Conservation (phyloP, 441 rosid species). For the Melastoma candidum region DNA sequence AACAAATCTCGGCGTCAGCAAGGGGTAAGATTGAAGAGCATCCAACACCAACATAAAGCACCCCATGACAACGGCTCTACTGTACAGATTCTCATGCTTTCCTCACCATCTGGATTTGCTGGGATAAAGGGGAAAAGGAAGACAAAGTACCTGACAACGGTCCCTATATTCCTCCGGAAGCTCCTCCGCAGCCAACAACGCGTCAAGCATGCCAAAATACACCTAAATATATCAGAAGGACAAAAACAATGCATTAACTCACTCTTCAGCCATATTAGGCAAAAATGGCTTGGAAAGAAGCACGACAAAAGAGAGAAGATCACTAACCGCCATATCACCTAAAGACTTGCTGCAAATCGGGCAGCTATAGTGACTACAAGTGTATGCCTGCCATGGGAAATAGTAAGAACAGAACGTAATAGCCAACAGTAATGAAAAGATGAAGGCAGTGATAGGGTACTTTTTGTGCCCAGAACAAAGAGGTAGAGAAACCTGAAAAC, state of each 20-base stretch:
- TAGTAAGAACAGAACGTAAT: conserved; percentile 2
- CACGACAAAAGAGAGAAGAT: conserved; percentile 5
- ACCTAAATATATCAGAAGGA: conserved; percentile 29
- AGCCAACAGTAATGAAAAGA: conserved; percentile 1
- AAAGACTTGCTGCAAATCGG: conserved; percentile 75
- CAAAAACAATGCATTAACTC: background rate
- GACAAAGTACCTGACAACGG: conserved; percentile 46
- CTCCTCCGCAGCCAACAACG: conserved; percentile 56
- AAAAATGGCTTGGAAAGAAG: background rate
- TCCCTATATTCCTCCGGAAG: conserved; percentile 69
- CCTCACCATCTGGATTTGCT: too few species aligned
- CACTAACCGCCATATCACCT: conserved; percentile 79
- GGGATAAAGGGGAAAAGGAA: background rate
- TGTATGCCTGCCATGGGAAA: conserved; percentile 45
- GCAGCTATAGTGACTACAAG: conserved; percentile 69
- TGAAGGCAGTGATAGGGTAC: background rate
- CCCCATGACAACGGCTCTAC: background rate
- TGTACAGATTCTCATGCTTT: background rate
- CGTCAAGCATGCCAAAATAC: conserved; percentile 80
- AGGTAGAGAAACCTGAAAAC: conserved; percentile 48
- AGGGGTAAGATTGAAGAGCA: background rate
- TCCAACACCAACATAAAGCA: background rate
- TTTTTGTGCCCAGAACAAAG: background rate
- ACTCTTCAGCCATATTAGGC: background rate
- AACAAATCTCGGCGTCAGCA: background rate